A percentile compares a stretch with the other conserved stretches of the same genome.
These are phyloP conservation scores for Hymenoscyphus occultus DNA, from an alignment of 2,329 filamentous ascomycete species.

Conservation along the genomic window DNA sequence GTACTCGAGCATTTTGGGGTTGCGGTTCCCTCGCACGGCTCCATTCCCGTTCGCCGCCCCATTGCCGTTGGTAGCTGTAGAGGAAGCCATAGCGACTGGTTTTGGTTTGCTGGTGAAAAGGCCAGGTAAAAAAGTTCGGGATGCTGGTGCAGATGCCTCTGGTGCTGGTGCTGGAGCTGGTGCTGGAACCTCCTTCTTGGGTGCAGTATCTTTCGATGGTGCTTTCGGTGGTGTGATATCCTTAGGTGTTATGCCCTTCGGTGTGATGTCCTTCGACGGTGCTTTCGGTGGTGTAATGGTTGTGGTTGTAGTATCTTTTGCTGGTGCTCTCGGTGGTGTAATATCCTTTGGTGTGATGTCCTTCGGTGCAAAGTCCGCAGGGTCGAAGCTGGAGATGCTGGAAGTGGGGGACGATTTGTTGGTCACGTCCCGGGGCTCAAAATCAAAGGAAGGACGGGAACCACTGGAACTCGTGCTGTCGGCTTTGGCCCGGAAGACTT, in stretches of 20 bases:
- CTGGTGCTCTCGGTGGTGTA: neutral
- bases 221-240: neutral
- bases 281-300: neutral
- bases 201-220: neutral
- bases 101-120: neutral
- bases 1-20: slow-evolving; percentile 34
- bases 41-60: neutral
- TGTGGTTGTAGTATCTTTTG: neutral
- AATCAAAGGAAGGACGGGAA: slow-evolving; percentile 5
- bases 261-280: neutral
- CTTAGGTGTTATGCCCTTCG: neutral
- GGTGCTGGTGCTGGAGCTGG: neutral
- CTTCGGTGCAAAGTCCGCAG: slow-evolving; percentile 1
- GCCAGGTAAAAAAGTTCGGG: no score
- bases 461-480: slow-evolving; percentile 15
- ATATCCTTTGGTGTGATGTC: slow-evolving; percentile 6
- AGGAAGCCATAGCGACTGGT: neutral
- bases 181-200: neutral
- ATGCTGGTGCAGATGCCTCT: neutral
- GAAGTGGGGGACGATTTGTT: slow-evolving; percentile 6
- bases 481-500: slow-evolving; percentile 25
- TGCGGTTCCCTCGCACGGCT: slow-evolving; percentile 29
- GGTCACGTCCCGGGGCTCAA: slow-evolving; percentile 5
- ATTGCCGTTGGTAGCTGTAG: slow-evolving; percentile 7
- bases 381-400: neutral